Evolutionary conservation across 2,329 filamentous ascomycete species (phyloP).

Genomic region (Gaeumannomyces sp.): DNA sequence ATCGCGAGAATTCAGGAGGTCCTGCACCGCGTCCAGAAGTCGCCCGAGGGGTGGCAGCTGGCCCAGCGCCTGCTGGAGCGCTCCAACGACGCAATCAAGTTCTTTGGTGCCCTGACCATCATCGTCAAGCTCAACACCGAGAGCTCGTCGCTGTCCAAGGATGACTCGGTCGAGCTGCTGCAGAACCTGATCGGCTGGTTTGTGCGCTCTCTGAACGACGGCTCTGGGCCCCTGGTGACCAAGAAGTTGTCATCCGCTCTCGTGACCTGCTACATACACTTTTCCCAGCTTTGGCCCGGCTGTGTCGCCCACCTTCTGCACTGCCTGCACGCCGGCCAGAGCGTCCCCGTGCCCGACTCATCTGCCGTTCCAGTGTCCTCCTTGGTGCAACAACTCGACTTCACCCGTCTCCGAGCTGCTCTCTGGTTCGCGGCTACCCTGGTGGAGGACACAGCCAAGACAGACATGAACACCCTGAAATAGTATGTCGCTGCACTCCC

Average conservation of each 20-base stretch:
- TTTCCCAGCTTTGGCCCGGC: conserved; percentile 59
- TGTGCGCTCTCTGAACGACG: conserved; percentile 44
- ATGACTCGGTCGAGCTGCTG: conserved; percentile 53
- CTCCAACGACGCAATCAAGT: conserved; percentile 67
- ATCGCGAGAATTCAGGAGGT: conserved; percentile 59
- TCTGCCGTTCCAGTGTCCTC: conserved; percentile 29
- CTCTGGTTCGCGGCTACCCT: conserved; percentile 60
- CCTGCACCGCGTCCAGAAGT: conserved; percentile 72
- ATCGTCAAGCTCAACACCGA: conserved; percentile 94
- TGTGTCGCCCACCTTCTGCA: conserved; percentile 59
- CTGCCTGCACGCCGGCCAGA: conserved; percentile 45
- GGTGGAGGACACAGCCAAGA: conserved; percentile 62
- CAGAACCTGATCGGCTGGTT: conserved; percentile 58
- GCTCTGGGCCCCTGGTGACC: conserved; percentile 54
- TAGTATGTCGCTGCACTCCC: conserved; percentile 34
- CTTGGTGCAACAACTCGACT: conserved; percentile 27
- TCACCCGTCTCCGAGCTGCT: conserved; percentile 47
- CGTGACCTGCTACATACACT: conserved; percentile 68
- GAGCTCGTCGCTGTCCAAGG: conserved; percentile 46
- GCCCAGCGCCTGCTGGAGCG: conserved; percentile 63
- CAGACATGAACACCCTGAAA: conserved; percentile 55
- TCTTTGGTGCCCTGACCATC: conserved; percentile 88
- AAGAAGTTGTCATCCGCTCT: conserved; percentile 74
- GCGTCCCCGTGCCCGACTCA: conserved; percentile 37
- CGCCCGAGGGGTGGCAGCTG: conserved; percentile 77